phyloP scores from a whole-genome alignment of 805 yeast species.

The Starmerella tilneyi region DNA sequence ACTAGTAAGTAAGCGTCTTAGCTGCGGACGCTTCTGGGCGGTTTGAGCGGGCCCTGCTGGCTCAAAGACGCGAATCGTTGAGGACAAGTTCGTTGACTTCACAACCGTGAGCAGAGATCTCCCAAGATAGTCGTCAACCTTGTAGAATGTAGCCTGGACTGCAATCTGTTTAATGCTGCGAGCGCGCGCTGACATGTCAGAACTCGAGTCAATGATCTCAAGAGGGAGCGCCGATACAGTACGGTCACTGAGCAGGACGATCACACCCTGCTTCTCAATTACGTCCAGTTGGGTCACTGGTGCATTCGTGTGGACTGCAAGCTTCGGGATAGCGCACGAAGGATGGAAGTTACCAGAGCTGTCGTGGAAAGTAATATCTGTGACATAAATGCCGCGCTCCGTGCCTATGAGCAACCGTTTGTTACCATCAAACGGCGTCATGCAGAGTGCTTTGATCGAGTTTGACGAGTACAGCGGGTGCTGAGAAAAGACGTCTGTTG shows the following conservation, averaged over 20 bases:
- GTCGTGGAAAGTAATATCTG: slow-evolving; percentile 54
- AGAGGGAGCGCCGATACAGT: slow-evolving; percentile 66
- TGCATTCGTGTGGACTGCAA: slow-evolving; percentile 61
- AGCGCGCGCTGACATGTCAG: slow-evolving; percentile 36
- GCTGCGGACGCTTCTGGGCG: slow-evolving; percentile 33
- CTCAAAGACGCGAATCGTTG: slow-evolving; percentile 71
- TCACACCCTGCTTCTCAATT: slow-evolving; percentile 76
- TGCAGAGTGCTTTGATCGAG: slow-evolving; percentile 38
- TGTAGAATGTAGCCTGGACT: slow-evolving; percentile 82
- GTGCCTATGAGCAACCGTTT: slow-evolving; percentile 84
- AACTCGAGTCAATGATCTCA: slow-evolving; percentile 39
- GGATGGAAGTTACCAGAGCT: slow-evolving; percentile 35
- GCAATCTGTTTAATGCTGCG: slow-evolving; percentile 64
- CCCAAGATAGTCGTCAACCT: slow-evolving; percentile 87
- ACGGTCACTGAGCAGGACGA: slow-evolving; percentile 74
- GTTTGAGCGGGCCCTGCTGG: slow-evolving; percentile 48
- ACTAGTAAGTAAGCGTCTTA: slow-evolving; percentile 32
- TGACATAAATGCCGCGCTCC: slow-evolving; percentile 77
- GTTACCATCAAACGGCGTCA: slow-evolving; percentile 78
- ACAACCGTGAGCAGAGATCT: slow-evolving; percentile 83
- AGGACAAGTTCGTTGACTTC: slow-evolving; percentile 64
- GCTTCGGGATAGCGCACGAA: slow-evolving; percentile 42
- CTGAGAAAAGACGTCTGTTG: slow-evolving; percentile 69
- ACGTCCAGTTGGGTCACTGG: slow-evolving; percentile 78
- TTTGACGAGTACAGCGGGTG: slow-evolving; percentile 40